These are phyloP conservation scores for Aspergillus eucalypticola DNA, from an alignment of 2,329 filamentous ascomycete species.

Conservation along the genomic window DNA sequence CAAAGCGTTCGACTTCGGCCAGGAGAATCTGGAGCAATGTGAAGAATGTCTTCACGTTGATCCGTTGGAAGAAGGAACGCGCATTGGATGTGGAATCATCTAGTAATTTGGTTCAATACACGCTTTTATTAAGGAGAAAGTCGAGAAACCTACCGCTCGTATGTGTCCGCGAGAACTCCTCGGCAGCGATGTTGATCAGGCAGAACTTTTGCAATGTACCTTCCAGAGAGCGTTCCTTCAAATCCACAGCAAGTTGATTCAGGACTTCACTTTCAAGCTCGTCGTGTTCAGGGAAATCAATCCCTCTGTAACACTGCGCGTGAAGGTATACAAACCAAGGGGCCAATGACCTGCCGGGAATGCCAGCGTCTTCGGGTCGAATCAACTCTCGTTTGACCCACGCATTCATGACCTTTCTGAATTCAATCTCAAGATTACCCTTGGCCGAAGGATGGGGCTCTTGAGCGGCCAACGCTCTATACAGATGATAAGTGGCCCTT, in stretches of 20 bases:
- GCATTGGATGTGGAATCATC: conserved; percentile 52
- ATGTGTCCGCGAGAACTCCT: conserved; percentile 67
- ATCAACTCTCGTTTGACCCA: conserved; percentile 58
- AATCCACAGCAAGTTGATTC: conserved; percentile 70
- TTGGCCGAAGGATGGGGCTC: conserved; percentile 73
- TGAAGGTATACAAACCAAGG: conserved; percentile 86
- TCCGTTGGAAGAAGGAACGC: conserved; percentile 65
- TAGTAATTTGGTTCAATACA: conserved; percentile 26
- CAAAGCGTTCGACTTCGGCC: conserved; percentile 66
- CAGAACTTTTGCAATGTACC: conserved; percentile 74
- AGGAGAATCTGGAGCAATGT: conserved; percentile 69
- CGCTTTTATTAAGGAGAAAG: conserved; percentile 1
- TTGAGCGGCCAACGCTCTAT: conserved; percentile 74
- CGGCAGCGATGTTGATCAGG: conserved; percentile 82
- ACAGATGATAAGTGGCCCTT: conserved; percentile 84
- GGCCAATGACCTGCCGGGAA: conserved; percentile 60
- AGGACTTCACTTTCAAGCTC: conserved; percentile 86
- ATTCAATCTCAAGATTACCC: conserved; percentile 76
- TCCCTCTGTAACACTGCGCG: conserved; percentile 77
- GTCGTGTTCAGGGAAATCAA: conserved; percentile 70
- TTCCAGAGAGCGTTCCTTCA: conserved; percentile 68
- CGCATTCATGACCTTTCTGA: conserved; percentile 63
- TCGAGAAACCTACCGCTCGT: conserved; percentile 53
- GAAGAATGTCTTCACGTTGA: conserved; percentile 77
- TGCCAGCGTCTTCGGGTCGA: conserved; percentile 51